phyloP scores from a whole-genome alignment of 495 filamentous ascomycete species.

The Hypoxylon rickii region DNA sequence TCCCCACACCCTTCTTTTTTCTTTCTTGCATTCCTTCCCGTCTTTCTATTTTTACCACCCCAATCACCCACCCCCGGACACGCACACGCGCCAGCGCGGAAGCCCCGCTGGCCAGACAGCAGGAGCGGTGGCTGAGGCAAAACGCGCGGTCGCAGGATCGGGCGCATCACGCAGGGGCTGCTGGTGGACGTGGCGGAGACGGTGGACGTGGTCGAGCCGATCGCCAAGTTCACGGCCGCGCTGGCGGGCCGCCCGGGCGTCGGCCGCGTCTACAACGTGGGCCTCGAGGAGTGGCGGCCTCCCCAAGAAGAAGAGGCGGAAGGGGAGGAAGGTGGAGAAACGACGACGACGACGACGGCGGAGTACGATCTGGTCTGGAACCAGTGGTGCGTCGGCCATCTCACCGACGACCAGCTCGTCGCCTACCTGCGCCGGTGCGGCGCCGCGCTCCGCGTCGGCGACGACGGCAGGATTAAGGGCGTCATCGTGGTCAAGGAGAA shows the following conservation, averaged over 20 bases:
- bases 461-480: slow-evolving; percentile 43
- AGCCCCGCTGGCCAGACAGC: no score
- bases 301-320: neutral
- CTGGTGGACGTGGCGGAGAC: slow-evolving; percentile 45
- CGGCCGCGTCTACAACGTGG: slow-evolving; percentile 69
- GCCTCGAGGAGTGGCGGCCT: slow-evolving; percentile 76
- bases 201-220: slow-evolving; percentile 60
- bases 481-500: slow-evolving; percentile 90
- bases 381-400: slow-evolving; percentile 92
- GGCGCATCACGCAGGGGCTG: slow-evolving; percentile 58
- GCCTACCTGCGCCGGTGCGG: slow-evolving; percentile 68
- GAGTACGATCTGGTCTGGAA: slow-evolving; percentile 70
- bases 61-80: no score
- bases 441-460: slow-evolving; percentile 50
- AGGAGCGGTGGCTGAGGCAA: no score
- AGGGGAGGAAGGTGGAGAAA: no score
- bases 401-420: slow-evolving; percentile 79
- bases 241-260: slow-evolving; percentile 53
- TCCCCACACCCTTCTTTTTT: neutral
- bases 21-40: neutral
- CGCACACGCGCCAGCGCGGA: no score
- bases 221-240: slow-evolving; percentile 60
- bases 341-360: slow-evolving; percentile 54
- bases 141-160: slow-evolving; percentile 51
- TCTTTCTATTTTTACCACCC: slow-evolving; percentile 8